phyloP scores from a whole-genome alignment of 192 early-diverging fungal species.

The Irineochytrium annulatum region DNA sequence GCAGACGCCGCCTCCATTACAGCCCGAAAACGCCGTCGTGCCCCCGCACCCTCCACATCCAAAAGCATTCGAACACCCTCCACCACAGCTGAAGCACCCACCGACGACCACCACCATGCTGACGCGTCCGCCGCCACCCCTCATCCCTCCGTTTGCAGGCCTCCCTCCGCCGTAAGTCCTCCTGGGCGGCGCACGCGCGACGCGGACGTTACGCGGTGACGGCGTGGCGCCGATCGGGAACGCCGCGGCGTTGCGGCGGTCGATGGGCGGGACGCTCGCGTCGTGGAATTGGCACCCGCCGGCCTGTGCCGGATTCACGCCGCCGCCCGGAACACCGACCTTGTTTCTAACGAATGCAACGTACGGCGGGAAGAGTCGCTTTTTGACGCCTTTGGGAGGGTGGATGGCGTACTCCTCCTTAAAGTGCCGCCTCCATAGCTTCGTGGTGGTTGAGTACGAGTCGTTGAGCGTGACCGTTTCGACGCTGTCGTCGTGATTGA shows the following conservation, averaged over 20 bases:
- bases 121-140: neutral
- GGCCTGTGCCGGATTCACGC: too few species aligned
- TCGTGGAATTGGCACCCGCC: too few species aligned
- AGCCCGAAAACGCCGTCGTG: too few species aligned
- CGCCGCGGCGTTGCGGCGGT: neutral
- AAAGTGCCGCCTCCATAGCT: conserved; percentile 48
- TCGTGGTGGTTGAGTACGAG: conserved; percentile 38
- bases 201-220: neutral
- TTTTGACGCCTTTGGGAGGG: neutral
- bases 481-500: conserved; percentile 66
- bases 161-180: too few species aligned
- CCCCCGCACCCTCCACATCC: neutral
- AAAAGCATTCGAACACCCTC: neutral
- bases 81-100: neutral
- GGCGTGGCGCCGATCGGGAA: conserved; percentile 6
- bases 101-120: neutral
- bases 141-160: too few species aligned
- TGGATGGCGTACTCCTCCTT: conserved; percentile 17
- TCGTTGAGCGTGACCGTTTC: conserved; percentile 27
- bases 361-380: conserved; percentile 27
- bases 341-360: neutral
- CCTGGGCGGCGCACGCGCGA: neutral
- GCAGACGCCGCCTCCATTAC: too few species aligned
- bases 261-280: too few species aligned
- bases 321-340: neutral